Conservation (phyloP, 371 early-diverging fungal genomes). For the Parasitella parasitica region DNA sequence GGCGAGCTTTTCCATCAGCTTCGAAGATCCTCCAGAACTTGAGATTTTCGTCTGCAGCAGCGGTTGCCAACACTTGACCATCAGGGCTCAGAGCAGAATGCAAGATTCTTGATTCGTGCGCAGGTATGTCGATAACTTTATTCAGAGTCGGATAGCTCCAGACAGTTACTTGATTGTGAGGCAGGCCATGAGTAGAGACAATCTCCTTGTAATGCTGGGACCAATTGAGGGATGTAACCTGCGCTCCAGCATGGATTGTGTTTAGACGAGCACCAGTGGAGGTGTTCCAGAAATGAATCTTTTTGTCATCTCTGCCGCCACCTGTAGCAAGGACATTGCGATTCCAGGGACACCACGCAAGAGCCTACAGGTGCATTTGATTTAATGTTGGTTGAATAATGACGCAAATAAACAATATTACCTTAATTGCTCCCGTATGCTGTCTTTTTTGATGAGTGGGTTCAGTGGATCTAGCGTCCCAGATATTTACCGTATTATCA, state of each 20-base stretch:
- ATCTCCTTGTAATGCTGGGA: conserved; percentile 93
- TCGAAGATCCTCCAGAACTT: conserved; percentile 98
- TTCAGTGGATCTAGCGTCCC: conserved; percentile 74
- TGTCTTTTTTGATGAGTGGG: conserved; percentile 73
- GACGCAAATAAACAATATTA: conserved; percentile 19
- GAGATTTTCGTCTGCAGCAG: conserved; percentile 93
- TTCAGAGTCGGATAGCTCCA: conserved; percentile 89
- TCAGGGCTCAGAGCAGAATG: conserved; percentile 93
- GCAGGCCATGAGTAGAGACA: conserved; percentile 92
- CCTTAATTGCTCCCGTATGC: conserved; percentile 91
- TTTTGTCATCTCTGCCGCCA: conserved; percentile 93
- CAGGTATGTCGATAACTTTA: conserved; percentile 78
- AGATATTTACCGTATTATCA: conserved; percentile 94
- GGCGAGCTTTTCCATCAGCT: conserved; percentile 1
- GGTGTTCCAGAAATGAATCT: conserved; percentile 96
- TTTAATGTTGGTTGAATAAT: background rate
- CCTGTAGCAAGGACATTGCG: conserved; percentile 91
- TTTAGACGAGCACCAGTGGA: conserved; percentile 64
- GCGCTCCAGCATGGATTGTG: conserved; percentile 84
- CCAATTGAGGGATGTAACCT: conserved; percentile 95
- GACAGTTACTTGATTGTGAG: conserved; percentile 83
- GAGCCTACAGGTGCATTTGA: conserved; percentile 70
- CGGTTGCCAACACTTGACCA: conserved; percentile 89
- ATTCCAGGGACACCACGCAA: conserved; percentile 99
- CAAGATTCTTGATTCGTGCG: conserved; percentile 90